Evolutionary conservation across 257 asterid genomes (phyloP).

Genomic region (Petrea volubilis): DNA sequence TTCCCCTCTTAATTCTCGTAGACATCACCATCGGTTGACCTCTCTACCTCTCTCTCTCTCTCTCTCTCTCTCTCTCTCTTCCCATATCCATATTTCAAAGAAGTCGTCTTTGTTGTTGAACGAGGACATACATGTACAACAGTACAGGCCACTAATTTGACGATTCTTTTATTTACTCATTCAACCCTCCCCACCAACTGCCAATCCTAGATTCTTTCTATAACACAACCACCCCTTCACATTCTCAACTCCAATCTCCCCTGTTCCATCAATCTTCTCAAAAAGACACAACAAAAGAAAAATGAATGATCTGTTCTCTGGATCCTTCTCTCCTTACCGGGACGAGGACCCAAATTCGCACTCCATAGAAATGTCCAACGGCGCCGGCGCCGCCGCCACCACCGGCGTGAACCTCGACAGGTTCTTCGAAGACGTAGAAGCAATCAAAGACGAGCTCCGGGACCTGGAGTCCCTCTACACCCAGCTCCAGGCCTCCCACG

Average conservation of each 20-base stretch:
- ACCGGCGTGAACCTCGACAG: constrained; percentile 65
- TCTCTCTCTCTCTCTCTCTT: neutral
- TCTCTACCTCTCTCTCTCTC: constrained; percentile 19
- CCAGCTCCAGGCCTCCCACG: constrained; percentile 58
- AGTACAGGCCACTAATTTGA: constrained; percentile 34
- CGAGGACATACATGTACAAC: neutral
- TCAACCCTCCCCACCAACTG: constrained; percentile 28
- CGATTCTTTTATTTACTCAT: constrained; percentile 33
- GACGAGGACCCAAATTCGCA: constrained; percentile 46
- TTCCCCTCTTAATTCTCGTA: neutral
- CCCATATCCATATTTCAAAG: neutral
- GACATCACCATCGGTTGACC: constrained; percentile 43
- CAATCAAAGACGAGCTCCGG: constrained; percentile 62
- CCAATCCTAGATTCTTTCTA: neutral
- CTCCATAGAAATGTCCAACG: constrained; percentile 37
- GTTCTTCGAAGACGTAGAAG: constrained; percentile 70
- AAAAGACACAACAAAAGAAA: neutral
- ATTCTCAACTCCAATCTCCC: neutral
- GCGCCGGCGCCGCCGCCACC: neutral
- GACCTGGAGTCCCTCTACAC: constrained; percentile 55
- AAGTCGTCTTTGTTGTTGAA: constrained; percentile 4
- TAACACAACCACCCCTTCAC: neutral
- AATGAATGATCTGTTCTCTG: constrained; percentile 79
- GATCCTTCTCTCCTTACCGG: constrained; percentile 61
- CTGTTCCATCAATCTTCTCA: neutral